Evolutionary conservation across 345 rosid species (phyloP), one percentile per base, ranked within the genome.

Genomic region (Acer negundo): DNA sequence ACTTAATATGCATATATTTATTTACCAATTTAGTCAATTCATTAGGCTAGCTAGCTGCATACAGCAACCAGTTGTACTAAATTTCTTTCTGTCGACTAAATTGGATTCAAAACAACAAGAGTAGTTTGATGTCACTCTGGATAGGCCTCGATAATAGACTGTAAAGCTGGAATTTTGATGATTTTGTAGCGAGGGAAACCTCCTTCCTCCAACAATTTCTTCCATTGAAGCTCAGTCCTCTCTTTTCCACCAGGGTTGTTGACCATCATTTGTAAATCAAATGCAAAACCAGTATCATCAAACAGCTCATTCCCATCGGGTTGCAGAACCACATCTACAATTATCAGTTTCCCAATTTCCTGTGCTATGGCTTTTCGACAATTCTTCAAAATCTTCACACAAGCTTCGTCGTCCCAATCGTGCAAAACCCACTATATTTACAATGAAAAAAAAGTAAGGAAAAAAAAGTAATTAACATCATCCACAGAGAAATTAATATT

Each of bases 201-300:
- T 46, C 82, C 86, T 70, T 69, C 51, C 44, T 65, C 42, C 11
- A 84, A 66, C 1, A 87, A 7, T 12, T 67, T 75, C 68, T 78
- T 83, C 88, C 90, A 81, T 76, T 87, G 80, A 19, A n/a, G n/a
- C 62, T 81, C 82, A 0, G 77, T 85, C 20, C 88, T 75, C 22
- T 81, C 84, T 8, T 78, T 85, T 6, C 83, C 90, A 2, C 85
- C 84, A 0, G 72, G 1, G 3, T 76, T 7, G 23, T 80, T 78
- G 1, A 82, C 90, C 1, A 81, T 0, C 85, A 87, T 81, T 1
- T 80, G 19, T 1, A 83, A 28, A 83, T 85, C 90, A 28, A 85
- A 56, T 7, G 62, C 75, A 17, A 83, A 42, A 0, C 80, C 80
- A 31, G 23, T 6, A 7, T 81, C 85, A 2, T 38, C 86, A 16